Conservation (phyloP, 805 yeast species). For the Metschnikowia proteae region DNA sequence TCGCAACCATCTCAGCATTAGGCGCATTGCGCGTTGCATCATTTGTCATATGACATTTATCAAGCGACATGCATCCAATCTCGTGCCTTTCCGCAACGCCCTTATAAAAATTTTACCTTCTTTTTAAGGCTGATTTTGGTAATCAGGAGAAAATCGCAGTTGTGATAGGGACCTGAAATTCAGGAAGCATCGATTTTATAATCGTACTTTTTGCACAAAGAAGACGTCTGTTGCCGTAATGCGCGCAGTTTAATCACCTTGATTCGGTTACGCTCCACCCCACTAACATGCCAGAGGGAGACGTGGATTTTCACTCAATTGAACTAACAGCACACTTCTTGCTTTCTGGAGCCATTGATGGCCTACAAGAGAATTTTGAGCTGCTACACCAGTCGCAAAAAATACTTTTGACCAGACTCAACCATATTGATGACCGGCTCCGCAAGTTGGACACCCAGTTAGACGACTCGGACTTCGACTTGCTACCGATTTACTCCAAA, state of each 20-base stretch:
- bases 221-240: no score
- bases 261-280: no score
- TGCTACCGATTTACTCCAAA: slow-evolving; percentile 19
- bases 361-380: slow-evolving; percentile 47
- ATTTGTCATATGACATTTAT: not conserved
- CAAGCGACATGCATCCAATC: not conserved
- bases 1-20: slow-evolving; percentile 1
- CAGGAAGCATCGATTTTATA: not conserved
- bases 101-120: no score
- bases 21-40: not conserved
- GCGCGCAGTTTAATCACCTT: not conserved
- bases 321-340: slow-evolving; percentile 57
- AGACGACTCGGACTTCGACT: slow-evolving; percentile 20
- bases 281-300: slow-evolving; percentile 6
- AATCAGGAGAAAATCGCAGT: no score
- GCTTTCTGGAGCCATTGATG: slow-evolving; percentile 52
- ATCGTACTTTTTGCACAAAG: not conserved
- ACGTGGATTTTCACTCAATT: slow-evolving; percentile 49
- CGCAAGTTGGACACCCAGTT: slow-evolving; percentile 21
- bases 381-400: slow-evolving; percentile 55
- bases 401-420: slow-evolving; percentile 47
- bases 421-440: slow-evolving; percentile 38
- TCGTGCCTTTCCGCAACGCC: no score
- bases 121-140: no score
- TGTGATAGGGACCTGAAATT: not conserved